A percentile compares a stretch with the other conserved stretches of the same genome.
These are phyloP conservation scores for Mucor velutinosus DNA, from an alignment of 371 early-diverging fungal species.

Conservation along the genomic window DNA sequence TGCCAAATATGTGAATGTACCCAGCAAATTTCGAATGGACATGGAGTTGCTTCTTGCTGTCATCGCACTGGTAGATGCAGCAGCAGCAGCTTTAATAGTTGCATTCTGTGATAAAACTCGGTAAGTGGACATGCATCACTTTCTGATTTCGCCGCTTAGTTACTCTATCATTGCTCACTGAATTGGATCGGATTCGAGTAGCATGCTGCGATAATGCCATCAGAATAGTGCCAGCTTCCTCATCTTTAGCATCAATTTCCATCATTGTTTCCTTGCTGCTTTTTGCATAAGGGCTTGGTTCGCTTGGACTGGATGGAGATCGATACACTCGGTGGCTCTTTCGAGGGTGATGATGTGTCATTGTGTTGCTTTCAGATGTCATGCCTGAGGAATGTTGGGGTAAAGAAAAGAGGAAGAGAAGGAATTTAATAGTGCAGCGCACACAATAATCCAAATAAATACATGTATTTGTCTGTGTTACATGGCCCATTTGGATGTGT, in stretches of 20 bases:
- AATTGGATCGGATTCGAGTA: not conserved
- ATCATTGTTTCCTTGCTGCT: not conserved
- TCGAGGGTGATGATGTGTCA: slow-evolving; percentile 3
- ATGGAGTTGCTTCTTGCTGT: slow-evolving; percentile 19
- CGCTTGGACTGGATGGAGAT: slow-evolving; percentile 10
- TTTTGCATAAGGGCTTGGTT: slow-evolving; percentile 11
- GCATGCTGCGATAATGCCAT: slow-evolving; percentile 22
- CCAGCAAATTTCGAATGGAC: slow-evolving; percentile 24
- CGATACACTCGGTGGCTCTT: slow-evolving; percentile 17
- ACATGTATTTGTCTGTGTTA: not conserved
- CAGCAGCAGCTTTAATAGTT: too few species aligned
- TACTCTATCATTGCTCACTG: slow-evolving; percentile 10
- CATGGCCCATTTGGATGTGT: not conserved
- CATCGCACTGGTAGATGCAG: not conserved
- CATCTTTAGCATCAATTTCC: slow-evolving; percentile 30
- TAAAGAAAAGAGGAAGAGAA: slow-evolving; percentile 2
- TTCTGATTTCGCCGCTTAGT: not conserved
- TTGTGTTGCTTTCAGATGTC: not conserved
- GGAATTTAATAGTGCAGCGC: not conserved
- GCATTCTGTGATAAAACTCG: not conserved
- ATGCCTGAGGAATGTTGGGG: not conserved
- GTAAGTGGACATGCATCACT: not conserved
- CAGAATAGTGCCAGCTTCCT: slow-evolving; percentile 27
- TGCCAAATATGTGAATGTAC: slow-evolving; percentile 4
- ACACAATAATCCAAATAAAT: slow-evolving; percentile 1